Evolutionary conservation across 192 early-diverging fungal genomes (phyloP).

Genomic region (Lobosporangium transversale): DNA sequence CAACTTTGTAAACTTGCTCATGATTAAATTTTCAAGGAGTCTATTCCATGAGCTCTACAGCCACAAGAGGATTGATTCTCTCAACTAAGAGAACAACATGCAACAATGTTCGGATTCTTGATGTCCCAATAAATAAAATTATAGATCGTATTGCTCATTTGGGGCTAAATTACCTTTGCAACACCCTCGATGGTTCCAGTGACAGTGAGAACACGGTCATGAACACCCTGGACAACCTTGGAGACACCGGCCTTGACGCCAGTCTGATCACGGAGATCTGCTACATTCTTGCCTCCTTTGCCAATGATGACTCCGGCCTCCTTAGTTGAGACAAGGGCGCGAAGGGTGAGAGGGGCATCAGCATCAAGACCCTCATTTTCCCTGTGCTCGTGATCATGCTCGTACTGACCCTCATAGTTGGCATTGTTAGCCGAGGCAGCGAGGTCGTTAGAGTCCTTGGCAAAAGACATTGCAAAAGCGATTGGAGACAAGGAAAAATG

Average conservation of each 20-base stretch:
- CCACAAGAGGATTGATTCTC: too few relatives aligned
- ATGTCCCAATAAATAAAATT: background rate
- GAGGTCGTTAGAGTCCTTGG: constrained; percentile 46
- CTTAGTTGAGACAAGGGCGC: constrained; percentile 68
- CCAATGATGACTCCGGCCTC: constrained; percentile 91
- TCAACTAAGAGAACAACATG: too few relatives aligned
- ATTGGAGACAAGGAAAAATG: constrained; percentile 15
- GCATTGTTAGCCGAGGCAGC: constrained; percentile 17
- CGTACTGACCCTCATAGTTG: constrained; percentile 19
- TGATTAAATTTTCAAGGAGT: too few relatives aligned
- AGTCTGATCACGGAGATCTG: constrained; percentile 83
- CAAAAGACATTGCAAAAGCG: constrained; percentile 37
- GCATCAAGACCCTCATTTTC: constrained; percentile 55
- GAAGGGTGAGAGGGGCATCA: constrained; percentile 68
- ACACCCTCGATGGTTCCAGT: constrained; percentile 71
- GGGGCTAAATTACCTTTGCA: constrained; percentile 61
- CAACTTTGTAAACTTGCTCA: too few relatives aligned
- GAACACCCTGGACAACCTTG: constrained; percentile 80
- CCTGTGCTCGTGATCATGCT: constrained; percentile 36
- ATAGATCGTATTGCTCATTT: background rate
- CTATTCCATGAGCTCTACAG: too few relatives aligned
- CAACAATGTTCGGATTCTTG: background rate
- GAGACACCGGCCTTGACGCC: constrained; percentile 89
- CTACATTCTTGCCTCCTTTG: constrained; percentile 87
- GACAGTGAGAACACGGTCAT: constrained; percentile 76